Base-by-base conservation (phyloP, 1,284 basidiomycete species). In the Sporisorium graminicola region DNA sequence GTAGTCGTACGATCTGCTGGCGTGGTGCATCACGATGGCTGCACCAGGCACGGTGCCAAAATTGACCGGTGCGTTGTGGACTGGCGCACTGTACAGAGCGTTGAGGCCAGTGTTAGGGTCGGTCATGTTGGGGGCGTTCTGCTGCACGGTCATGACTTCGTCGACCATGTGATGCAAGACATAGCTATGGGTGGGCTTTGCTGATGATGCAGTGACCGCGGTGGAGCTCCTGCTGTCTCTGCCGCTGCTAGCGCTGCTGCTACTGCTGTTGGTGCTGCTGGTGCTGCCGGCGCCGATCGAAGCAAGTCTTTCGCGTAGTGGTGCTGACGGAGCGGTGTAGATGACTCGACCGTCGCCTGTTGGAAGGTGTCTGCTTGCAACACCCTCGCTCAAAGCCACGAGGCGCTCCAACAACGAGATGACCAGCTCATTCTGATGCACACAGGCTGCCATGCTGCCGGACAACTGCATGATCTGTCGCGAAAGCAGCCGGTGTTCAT, bases 401-500 rank as follows among this genome's bases (percentile, higher is more conserved):
- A 49, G 26, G 8, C 46, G 7, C 24, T 27, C 26, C 12, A 49
- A 14, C 8, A 49, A 13, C 22, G 46, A 49, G 26, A 49, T 49
- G 46, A 49, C 24, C 13, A 49, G 46, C 14, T 49, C 46, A 13
- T 49, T 49, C 46, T 49, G 46, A 49, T 49, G 46, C 8, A 49
- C 46, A 16, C 46, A 49, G 46, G 46, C 24, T 13, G 24, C 24
- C 22, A 49, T 9, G 46, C 26, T 49, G 46, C 46, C 46, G 12
- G 46, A 49, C 16, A 49, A 22, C 13, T 49, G 46, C 46, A 18
- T 10, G 24, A 49, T 49, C 26, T 49, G 46, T 4, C 27, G 46
- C 24, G 46, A 49, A 49, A 49, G 46, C 46, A 27, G 24, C 2
- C 24, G 46, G 20, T 49, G 22, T 22, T 49, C 24, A 29, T 49